Evolutionary conservation across 106 monocot species (phyloP).

Genomic region (Platanthera zijinensis): DNA sequence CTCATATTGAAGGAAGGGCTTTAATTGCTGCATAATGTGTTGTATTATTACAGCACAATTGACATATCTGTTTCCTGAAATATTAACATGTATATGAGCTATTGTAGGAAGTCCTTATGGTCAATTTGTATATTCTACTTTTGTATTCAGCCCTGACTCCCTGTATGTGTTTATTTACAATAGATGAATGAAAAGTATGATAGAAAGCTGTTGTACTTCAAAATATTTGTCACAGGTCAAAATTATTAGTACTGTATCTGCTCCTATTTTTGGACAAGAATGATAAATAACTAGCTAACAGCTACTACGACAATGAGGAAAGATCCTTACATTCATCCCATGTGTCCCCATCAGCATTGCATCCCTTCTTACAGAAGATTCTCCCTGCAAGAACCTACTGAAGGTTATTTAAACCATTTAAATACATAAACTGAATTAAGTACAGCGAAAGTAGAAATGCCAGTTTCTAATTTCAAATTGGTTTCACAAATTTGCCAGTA

Average conservation of each 20-base stretch:
- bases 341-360: constrained; percentile 63
- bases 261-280: neutral
- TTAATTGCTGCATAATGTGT: no score
- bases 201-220: neutral
- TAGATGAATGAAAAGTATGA: no score
- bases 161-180: no score
- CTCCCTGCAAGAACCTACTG: constrained; percentile 55
- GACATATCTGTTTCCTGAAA: no score
- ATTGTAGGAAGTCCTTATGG: no score
- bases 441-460: neutral
- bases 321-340: constrained; percentile 84
- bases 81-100: no score
- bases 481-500: neutral
- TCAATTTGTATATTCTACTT: no score
- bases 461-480: neutral
- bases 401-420: constrained; percentile 5
- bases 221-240: neutral
- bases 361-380: constrained; percentile 99
- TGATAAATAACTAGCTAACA: neutral
- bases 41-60: no score
- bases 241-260: neutral
- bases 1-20: no score
- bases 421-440: neutral
- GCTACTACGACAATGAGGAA: neutral
- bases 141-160: no score